Evolutionary conservation across 2,329 filamentous ascomycete genomes (phyloP).

Genomic region (Phyllosticta capitalensis): DNA sequence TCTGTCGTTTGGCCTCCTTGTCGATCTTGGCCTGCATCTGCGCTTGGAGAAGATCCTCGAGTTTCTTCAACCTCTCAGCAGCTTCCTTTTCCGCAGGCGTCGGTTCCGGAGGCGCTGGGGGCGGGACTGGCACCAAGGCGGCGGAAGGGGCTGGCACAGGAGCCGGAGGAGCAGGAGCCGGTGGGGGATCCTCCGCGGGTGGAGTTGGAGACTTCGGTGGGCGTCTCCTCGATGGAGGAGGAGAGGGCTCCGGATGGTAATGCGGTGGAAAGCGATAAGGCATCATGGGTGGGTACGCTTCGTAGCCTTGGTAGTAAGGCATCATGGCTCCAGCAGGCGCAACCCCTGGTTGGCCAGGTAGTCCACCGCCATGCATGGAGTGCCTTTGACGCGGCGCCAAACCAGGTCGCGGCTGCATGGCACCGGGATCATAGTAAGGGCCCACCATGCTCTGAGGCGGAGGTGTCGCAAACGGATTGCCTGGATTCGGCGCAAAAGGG

Average conservation of each 20-base stretch:
- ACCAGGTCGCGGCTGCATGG: conserved; percentile 18
- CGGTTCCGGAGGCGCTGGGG: conserved; percentile 11
- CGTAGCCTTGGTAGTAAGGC: conserved; percentile 4
- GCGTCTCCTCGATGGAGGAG: conserved; percentile 12
- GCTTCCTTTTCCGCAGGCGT: conserved; percentile 21
- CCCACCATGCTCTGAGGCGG: conserved; percentile 12
- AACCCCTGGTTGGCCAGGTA: conserved; percentile 1
- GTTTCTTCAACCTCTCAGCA: conserved; percentile 26
- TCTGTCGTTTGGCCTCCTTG: conserved; percentile 27
- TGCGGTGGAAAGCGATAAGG: conserved; percentile 1
- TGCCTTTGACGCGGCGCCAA: conserved; percentile 1
- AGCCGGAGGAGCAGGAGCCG: conserved; percentile 14
- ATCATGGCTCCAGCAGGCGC: conserved; percentile 5
- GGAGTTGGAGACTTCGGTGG: conserved; percentile 20
- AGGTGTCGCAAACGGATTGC: conserved; percentile 15
- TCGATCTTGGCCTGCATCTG: conserved; percentile 27
- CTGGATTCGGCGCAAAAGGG: conserved; percentile 26
- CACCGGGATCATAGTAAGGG: conserved; percentile 22
- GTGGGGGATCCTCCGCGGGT: conserved; percentile 13
- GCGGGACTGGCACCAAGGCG: conserved; percentile 9
- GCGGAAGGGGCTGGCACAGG: conserved; percentile 14
- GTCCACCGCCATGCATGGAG: conserved; percentile 3
- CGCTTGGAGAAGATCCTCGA: conserved; percentile 26
- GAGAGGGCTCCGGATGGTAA: conserved; percentile 15
- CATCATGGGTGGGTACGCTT: conserved; percentile 3